These are phyloP conservation scores for Mycena maculata DNA, from an alignment of 768 basidiomycete genomes.

Conservation along the genomic window DNA sequence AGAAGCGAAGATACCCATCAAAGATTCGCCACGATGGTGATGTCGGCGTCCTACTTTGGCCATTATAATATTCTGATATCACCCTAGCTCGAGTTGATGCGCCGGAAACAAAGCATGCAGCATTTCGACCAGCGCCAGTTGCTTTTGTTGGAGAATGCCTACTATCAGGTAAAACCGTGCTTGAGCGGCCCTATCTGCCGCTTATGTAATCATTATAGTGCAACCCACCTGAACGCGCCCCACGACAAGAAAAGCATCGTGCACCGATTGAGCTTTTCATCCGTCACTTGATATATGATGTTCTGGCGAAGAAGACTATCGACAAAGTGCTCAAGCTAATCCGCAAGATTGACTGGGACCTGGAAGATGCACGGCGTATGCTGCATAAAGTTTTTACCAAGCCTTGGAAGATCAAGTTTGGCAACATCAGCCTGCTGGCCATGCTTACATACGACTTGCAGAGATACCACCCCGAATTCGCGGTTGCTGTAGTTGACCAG, in stretches of 20 bases:
- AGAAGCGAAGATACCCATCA: conserved; percentile 89
- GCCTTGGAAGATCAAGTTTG: conserved; percentile 96
- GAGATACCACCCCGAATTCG: conserved; percentile 91
- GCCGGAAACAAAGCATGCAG: conserved; percentile 91
- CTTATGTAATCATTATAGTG: conserved; percentile 62
- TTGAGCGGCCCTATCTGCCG: not conserved
- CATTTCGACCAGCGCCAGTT: conserved; percentile 93
- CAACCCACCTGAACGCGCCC: conserved; percentile 95
- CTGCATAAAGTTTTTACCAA: conserved; percentile 95
- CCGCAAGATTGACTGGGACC: conserved; percentile 97
- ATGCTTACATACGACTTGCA: conserved; percentile 97
- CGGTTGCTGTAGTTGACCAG: conserved; percentile 91
- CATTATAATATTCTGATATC: conserved; percentile 6
- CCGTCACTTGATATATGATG: conserved; percentile 93
- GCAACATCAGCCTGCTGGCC: conserved; percentile 88
- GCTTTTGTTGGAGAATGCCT: conserved; percentile 95
- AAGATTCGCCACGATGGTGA: conserved; percentile 89
- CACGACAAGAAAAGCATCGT: conserved; percentile 86
- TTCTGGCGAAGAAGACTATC: conserved; percentile 91
- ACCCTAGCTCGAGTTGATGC: conserved; percentile 88
- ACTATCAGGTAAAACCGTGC: conserved; percentile 80
- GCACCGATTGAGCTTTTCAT: conserved; percentile 93
- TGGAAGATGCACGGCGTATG: conserved; percentile 65
- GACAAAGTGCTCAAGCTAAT: conserved; percentile 95
- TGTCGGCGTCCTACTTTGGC: conserved; percentile 14